These are phyloP conservation scores for Picochlorum sp. DNA, from an alignment of 139 green algal species.

Conservation along the genomic window DNA sequence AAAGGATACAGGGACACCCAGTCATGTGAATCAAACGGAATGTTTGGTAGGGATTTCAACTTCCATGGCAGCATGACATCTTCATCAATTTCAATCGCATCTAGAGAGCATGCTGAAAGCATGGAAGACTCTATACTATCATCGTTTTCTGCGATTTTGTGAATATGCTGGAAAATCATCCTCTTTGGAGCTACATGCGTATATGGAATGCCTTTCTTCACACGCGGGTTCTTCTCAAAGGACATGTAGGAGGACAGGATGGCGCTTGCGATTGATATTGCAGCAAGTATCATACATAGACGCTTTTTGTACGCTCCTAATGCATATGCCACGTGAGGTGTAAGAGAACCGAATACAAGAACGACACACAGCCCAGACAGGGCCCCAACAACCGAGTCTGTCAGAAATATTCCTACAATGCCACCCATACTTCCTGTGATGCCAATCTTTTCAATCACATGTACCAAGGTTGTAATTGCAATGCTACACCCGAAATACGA, in stretches of 20 bases:
- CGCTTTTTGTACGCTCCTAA: neutral
- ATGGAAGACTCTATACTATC: neutral
- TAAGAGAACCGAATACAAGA: neutral
- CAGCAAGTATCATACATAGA: neutral
- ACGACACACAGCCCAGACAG: neutral
- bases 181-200: slow-evolving; percentile 23
- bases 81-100: neutral
- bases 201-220: slow-evolving; percentile 9
- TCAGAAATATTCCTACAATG: neutral
- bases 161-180: slow-evolving; percentile 33
- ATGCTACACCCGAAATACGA: slow-evolving; percentile 5
- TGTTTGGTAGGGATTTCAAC: slow-evolving; percentile 1
- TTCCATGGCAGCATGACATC: slow-evolving; percentile 1
- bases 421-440: slow-evolving; percentile 9
- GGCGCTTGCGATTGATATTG: neutral
- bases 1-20: slow-evolving; percentile 26
- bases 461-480: slow-evolving; percentile 9
- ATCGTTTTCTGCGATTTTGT: neutral
- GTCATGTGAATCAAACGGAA: slow-evolving; percentile 1
- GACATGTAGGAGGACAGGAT: too few species aligned
- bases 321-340: slow-evolving; percentile 5
- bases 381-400: slow-evolving; percentile 3
- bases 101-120: neutral
- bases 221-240: too few species aligned
- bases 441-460: slow-evolving; percentile 42